Conservation (phyloP, 1,139 yeast species). For the Geotrichum restrictum region DNA sequence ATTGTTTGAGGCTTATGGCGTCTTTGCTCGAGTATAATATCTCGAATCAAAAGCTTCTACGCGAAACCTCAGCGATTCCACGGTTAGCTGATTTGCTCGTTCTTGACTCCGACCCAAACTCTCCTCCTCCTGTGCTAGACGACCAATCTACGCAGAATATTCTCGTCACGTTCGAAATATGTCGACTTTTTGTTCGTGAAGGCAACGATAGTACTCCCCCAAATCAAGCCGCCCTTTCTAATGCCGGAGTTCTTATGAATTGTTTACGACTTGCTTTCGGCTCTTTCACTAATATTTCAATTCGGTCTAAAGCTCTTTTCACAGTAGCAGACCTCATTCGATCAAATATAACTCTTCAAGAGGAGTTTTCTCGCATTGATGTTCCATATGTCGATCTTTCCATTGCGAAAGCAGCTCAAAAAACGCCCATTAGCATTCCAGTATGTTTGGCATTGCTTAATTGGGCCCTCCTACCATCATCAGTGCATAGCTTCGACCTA, state of each 20-base stretch:
- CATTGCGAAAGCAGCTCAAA: slow-evolving; percentile 44
- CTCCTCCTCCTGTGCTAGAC: slow-evolving; percentile 40
- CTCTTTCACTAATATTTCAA: slow-evolving; percentile 54
- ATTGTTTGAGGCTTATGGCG: slow-evolving; percentile 71
- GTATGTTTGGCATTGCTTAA: slow-evolving; percentile 70
- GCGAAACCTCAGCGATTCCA: slow-evolving; percentile 78
- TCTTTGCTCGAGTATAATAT: slow-evolving; percentile 77
- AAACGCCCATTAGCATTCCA: slow-evolving; percentile 47
- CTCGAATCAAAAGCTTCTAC: slow-evolving; percentile 81
- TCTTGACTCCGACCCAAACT: slow-evolving; percentile 36
- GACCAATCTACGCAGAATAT: slow-evolving; percentile 68
- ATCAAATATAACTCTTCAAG: slow-evolving; percentile 60
- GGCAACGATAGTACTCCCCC: slow-evolving; percentile 61
- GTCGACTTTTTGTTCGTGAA: slow-evolving; percentile 67
- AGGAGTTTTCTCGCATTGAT: slow-evolving; percentile 71
- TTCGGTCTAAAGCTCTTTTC: slow-evolving; percentile 63
- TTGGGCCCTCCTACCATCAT: slow-evolving; percentile 75
- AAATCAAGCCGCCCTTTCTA: slow-evolving; percentile 62
- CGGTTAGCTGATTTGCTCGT: slow-evolving; percentile 55
- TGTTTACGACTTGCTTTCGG: slow-evolving; percentile 66
- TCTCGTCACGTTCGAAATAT: slow-evolving; percentile 63
- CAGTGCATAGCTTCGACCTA: slow-evolving; percentile 79
- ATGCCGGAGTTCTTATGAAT: slow-evolving; percentile 60
- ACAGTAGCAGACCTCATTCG: slow-evolving; percentile 75
- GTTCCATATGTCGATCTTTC: slow-evolving; percentile 89